These are phyloP conservation scores for Thielaviopsis ethacetica DNA, from an alignment of 2,329 filamentous ascomycete species.

Conservation along the genomic window DNA sequence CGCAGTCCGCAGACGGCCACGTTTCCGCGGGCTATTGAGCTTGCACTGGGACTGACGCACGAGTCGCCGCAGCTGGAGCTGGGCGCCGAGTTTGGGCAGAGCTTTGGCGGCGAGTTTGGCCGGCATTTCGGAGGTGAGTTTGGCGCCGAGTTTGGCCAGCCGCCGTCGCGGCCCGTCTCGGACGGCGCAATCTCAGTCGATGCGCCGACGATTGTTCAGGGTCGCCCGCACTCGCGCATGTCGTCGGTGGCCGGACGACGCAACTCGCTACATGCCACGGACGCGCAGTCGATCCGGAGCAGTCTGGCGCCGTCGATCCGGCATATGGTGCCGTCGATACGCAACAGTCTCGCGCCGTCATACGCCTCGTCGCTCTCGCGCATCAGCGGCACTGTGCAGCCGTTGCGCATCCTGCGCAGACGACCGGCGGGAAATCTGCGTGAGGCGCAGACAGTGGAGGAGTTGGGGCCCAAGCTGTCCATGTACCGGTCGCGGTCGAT, in stretches of 20 bases:
- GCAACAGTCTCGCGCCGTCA: not conserved
- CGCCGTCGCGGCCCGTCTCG: not conserved
- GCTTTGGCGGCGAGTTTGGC: not conserved
- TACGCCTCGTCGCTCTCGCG: conserved; percentile 13
- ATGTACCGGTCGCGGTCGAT: conserved; percentile 27
- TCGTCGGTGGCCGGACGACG: conserved; percentile 30
- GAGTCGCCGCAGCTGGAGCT: not conserved
- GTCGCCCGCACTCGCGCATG: not conserved
- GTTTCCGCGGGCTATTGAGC: conserved; percentile 3
- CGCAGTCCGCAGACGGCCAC: conserved; percentile 7
- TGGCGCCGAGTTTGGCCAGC: not conserved
- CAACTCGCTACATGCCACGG: conserved; percentile 43
- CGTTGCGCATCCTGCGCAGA: conserved; percentile 50
- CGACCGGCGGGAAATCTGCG: conserved; percentile 61
- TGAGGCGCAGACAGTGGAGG: conserved; percentile 48
- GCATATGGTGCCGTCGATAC: conserved; percentile 10
- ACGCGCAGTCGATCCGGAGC: conserved; percentile 37
- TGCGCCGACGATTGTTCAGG: conserved; percentile 8
- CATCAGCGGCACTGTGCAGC: conserved; percentile 24
- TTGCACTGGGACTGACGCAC: not conserved
- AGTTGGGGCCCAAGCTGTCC: conserved; percentile 27
- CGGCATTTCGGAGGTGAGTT: not conserved
- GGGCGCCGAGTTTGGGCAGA: not conserved
- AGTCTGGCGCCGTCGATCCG: conserved; percentile 12
- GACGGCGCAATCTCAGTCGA: conserved; percentile 4